These are phyloP conservation scores for Zopfochytrium polystomum DNA, from an alignment of 371 early-diverging fungal genomes.

Conservation along the genomic window DNA sequence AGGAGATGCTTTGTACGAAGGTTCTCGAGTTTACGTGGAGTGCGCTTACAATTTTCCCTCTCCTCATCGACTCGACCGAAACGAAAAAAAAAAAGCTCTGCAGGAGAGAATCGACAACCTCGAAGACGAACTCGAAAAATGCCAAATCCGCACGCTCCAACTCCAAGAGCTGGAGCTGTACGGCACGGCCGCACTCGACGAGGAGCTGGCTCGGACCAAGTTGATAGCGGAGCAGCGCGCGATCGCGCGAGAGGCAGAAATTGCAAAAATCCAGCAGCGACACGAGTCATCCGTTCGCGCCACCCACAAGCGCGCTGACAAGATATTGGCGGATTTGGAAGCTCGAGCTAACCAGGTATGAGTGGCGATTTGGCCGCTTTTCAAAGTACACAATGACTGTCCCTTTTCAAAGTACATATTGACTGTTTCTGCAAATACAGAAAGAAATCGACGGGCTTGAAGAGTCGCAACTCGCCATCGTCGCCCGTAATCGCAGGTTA, in stretches of 20 bases:
- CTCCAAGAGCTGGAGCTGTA: neutral
- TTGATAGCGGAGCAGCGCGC: neutral
- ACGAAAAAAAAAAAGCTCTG: too few species aligned
- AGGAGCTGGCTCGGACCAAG: neutral
- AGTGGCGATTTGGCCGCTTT: too few species aligned
- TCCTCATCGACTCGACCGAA: too few species aligned
- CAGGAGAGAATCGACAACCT: neutral
- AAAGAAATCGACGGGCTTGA: neutral
- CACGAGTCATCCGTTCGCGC: neutral
- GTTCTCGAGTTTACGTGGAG: too few species aligned
- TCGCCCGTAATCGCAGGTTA: neutral
- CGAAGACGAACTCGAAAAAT: neutral
- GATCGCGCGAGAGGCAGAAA: neutral
- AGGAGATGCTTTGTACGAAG: too few species aligned
- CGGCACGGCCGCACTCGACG: neutral
- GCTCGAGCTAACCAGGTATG: conserved; percentile 1
- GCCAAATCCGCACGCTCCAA: neutral
- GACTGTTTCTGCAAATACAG: neutral
- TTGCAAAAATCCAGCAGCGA: neutral
- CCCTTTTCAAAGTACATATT: neutral
- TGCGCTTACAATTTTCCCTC: too few species aligned
- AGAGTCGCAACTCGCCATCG: neutral
- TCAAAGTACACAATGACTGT: neutral
- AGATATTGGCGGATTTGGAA: neutral
- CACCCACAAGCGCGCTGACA: neutral